A percentile compares a stretch with the other conserved stretches of the same genome.
Evolutionary conservation across 2,329 filamentous ascomycete genomes (phyloP).

Genomic region (Botrytis deweyae): DNA sequence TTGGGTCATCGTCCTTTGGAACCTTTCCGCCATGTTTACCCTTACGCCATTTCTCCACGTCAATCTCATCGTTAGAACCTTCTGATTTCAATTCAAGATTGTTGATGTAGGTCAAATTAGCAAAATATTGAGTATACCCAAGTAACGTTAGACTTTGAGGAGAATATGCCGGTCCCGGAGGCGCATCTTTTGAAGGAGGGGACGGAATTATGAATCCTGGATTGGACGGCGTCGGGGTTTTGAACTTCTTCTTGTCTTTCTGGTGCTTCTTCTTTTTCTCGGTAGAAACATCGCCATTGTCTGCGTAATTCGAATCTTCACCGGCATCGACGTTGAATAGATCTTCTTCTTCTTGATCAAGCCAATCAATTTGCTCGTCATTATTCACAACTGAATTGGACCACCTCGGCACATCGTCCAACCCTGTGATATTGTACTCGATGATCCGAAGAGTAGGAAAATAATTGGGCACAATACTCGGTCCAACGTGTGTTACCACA

Average conservation of each 20-base stretch:
- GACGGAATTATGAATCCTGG: constrained; percentile 65
- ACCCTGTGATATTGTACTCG: constrained; percentile 79
- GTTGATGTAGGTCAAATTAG: constrained; percentile 90
- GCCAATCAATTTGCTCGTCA: constrained; percentile 25
- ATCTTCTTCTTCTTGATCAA: constrained; percentile 25
- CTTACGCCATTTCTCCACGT: constrained; percentile 55
- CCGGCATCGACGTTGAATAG: background rate
- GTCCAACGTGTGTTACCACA: constrained; percentile 74
- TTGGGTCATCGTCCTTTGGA: constrained; percentile 52
- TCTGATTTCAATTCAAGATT: constrained; percentile 54
- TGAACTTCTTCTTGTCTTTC: constrained; percentile 49
- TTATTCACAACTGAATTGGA: constrained; percentile 22
- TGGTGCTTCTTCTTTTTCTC: constrained; percentile 45
- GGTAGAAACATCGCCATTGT: constrained; percentile 41
- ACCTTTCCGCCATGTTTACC: constrained; percentile 63
- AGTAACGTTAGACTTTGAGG: constrained; percentile 77
- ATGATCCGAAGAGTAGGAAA: constrained; percentile 87
- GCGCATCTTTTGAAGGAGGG: constrained; percentile 67
- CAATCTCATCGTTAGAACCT: constrained; percentile 35
- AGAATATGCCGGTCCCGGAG: constrained; percentile 87
- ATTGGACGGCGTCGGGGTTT: constrained; percentile 52
- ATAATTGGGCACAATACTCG: constrained; percentile 90
- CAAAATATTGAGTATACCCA: constrained; percentile 87
- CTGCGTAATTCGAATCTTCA: constrained; percentile 25
- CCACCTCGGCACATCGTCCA: constrained; percentile 34